phyloP scores from a whole-genome alignment of 208 protist genomes.

The Phytomonas sp. region DNA sequence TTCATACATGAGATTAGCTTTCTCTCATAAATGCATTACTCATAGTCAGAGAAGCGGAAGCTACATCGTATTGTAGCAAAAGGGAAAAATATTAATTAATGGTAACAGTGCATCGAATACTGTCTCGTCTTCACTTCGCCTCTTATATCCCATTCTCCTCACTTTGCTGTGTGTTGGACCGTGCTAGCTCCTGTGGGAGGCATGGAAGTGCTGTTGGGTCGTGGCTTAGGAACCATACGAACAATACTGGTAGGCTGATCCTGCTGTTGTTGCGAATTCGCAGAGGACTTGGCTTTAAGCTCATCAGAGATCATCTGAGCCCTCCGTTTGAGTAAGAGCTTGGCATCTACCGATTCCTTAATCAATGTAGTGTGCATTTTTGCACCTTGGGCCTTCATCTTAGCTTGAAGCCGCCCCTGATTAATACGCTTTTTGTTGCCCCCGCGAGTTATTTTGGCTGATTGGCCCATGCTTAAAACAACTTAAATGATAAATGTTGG shows the following conservation, averaged over 20 bases:
- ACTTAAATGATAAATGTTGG: conserved; percentile 5
- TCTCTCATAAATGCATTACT: background rate
- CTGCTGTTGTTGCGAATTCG: conserved; percentile 11
- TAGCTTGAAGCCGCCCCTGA: conserved; percentile 54
- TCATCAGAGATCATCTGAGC: conserved; percentile 49
- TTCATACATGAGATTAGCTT: background rate
- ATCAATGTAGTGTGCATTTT: conserved; percentile 63
- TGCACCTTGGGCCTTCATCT: conserved; percentile 62
- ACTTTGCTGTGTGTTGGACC: background rate
- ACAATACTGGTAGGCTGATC: conserved; percentile 28
- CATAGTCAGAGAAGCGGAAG: background rate
- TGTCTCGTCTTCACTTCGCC: background rate
- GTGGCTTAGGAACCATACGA: conserved; percentile 53
- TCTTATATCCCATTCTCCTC: conserved; percentile 2
- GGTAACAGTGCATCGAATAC: background rate
- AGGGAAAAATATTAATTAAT: background rate
- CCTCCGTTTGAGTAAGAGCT: conserved; percentile 43
- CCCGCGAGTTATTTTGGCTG: conserved; percentile 82
- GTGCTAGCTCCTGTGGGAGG: background rate
- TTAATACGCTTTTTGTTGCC: conserved; percentile 87
- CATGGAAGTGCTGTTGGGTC: background rate
- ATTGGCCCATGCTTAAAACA: conserved; percentile 44
- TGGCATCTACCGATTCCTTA: conserved; percentile 55
- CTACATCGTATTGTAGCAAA: background rate
- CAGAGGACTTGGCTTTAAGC: conserved; percentile 39